Base-by-base conservation (phyloP, 352 stramenopile species). In the Globisporangium nunn region DNA sequence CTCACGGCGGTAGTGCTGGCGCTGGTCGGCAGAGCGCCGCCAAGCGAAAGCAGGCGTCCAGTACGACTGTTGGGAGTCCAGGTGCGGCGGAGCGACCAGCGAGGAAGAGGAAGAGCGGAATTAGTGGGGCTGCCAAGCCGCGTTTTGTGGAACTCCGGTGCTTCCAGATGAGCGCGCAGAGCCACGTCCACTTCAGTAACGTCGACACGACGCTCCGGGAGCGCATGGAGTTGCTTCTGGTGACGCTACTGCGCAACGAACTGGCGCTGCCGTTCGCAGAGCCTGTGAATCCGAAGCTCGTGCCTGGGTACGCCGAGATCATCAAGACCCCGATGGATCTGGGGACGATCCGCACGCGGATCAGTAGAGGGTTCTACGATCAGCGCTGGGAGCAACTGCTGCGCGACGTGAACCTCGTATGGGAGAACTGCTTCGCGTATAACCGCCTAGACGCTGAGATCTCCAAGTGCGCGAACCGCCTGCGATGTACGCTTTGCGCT, bases 291-390 rank as follows among this genome's bases (percentile, higher is more conserved):
- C 55, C 70, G 11, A 72, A 82, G 2, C 75, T 84, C 28, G 75
- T 95, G 1, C 83, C 78, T 15, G 81, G 79, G 14, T 95, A 95
- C 54, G 54, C 61, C 2, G 67, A 79, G 40, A 50, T 95, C 30
- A 76, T 95, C 56, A 85, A 83, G 50, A 46, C 78, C 6, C 88
- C 91, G 17, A 97, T 98, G 87, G 93, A 98, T 64, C 65, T 98
- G 4, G 81, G 81, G 5, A 98, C 94, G 29, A 78, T 98, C 41
- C 85, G 81, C 23, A 70, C 75, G 31, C 85, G 91, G 18, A 70
- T 98, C 35, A 61, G 35, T 10, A 64, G 71, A 14, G 81, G 81
- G 1, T 78, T 72, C 45, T 92, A 93, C 54, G 70, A 87, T 31
- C 58, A 80, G 33, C 72, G 70, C 4, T 79, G 74, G 17, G 64